Percentiles rank a stretch among this genome's conserved stretches.
These are phyloP conservation scores for Rubroboletus satanas DNA, from an alignment of 768 basidiomycete species.

Conservation along the genomic window DNA sequence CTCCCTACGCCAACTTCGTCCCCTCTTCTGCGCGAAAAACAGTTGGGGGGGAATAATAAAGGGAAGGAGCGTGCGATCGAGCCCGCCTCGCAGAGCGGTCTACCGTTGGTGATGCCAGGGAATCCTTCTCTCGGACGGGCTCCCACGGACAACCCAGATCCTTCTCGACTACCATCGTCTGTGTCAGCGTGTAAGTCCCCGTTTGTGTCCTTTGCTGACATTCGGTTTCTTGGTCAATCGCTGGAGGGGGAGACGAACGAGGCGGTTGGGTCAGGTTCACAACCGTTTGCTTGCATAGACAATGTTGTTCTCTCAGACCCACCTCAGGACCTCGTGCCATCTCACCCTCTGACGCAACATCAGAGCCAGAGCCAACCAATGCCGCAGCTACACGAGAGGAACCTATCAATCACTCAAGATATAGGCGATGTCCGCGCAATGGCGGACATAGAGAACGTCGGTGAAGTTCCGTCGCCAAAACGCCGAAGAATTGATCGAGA, in stretches of 20 bases:
- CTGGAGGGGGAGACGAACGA: not conserved
- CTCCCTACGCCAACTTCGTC: slow-evolving; percentile 29
- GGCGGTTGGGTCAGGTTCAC: not conserved
- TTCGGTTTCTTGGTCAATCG: not conserved
- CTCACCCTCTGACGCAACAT: not conserved
- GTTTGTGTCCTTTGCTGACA: slow-evolving; percentile 5
- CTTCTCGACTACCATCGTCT: not conserved
- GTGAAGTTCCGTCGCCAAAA: slow-evolving; percentile 6
- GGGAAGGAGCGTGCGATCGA: slow-evolving; percentile 7
- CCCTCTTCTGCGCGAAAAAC: slow-evolving; percentile 4
- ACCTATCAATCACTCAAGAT: not conserved
- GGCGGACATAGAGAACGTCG: slow-evolving; percentile 2
- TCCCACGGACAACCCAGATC: not conserved
- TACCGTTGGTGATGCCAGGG: not conserved
- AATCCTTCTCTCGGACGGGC: not conserved
- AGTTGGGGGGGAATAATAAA: not conserved
- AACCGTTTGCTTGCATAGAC: slow-evolving; percentile 17
- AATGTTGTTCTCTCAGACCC: slow-evolving; percentile 8
- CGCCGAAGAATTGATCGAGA: slow-evolving; percentile 15
- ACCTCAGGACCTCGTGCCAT: not conserved
- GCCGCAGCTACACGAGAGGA: not conserved
- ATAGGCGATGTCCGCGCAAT: not conserved
- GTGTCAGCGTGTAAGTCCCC: slow-evolving; percentile 14
- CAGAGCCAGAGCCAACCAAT: slow-evolving; percentile 1
- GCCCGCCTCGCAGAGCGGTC: not conserved